Conservation (phyloP, 306 rosid species). For the Rosa chinensis region DNA sequence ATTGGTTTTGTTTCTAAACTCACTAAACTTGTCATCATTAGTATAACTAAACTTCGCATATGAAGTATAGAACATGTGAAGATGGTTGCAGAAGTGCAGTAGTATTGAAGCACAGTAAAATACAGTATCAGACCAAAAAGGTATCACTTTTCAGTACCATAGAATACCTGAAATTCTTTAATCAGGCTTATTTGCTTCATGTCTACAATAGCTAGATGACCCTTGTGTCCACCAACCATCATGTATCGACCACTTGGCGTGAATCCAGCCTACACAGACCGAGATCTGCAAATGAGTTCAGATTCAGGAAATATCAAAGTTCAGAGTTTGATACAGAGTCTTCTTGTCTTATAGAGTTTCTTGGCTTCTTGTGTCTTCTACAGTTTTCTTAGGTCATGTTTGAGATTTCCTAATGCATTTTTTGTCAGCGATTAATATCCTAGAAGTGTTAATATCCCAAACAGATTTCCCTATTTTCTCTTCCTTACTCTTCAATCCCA, state of each 20-base stretch:
- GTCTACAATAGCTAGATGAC: conserved; percentile 85
- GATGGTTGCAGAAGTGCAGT: not conserved
- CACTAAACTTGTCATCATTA: not conserved
- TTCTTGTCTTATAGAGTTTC: no score
- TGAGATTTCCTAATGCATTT: not conserved
- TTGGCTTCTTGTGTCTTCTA: not conserved
- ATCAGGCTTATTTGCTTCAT: conserved; percentile 53
- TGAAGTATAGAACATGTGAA: not conserved
- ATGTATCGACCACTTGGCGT: conserved; percentile 77
- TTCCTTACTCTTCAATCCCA: not conserved
- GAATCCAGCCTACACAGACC: conserved; percentile 85
- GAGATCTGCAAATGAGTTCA: conserved; percentile 52
- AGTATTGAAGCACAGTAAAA: not conserved
- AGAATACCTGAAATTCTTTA: conserved; percentile 83
- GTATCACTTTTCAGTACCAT: not conserved
- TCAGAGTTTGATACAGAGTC: not conserved
- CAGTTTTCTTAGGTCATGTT: not conserved
- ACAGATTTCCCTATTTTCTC: not conserved
- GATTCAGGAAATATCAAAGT: not conserved
- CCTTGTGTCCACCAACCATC: conserved; percentile 79
- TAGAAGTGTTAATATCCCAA: not conserved
- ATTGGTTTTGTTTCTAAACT: not conserved
- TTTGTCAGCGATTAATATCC: not conserved
- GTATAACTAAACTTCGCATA: not conserved
- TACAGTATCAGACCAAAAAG: not conserved